phyloP scores from a whole-genome alignment of 805 yeast genomes.

The Candida dajiaensis region DNA sequence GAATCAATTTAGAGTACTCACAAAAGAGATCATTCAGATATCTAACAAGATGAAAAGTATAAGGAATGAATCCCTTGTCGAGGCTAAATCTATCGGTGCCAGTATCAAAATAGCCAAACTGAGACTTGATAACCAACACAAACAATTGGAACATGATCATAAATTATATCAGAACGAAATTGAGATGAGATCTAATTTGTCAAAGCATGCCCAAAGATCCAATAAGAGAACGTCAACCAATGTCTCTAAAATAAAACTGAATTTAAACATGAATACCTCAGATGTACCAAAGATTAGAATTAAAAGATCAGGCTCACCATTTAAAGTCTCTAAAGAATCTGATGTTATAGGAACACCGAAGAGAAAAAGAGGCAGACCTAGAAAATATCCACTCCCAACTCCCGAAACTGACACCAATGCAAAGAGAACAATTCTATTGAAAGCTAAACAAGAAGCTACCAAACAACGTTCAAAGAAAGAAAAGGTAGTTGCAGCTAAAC shows the following conservation, averaged over 20 bases:
- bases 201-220: constrained; percentile 13
- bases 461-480: not conserved
- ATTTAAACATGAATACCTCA: constrained; percentile 4
- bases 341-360: not conserved
- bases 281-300: constrained; percentile 1
- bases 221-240: constrained; percentile 14
- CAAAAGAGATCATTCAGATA: constrained; percentile 1
- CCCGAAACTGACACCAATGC: not conserved
- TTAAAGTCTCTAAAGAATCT: not conserved
- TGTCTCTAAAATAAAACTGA: constrained; percentile 11
- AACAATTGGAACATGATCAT: constrained; percentile 23
- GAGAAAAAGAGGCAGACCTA: not conserved
- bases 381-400: not conserved
- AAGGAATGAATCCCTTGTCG: constrained; percentile 26
- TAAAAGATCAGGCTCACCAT: not conserved
- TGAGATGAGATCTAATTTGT: constrained; percentile 12
- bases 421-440: not conserved
- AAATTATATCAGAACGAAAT: constrained; percentile 20
- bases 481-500: not conserved
- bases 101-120: constrained; percentile 20
- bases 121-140: constrained; percentile 17
- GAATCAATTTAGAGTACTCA: constrained; percentile 6
- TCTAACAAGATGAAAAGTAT: constrained; percentile 17
- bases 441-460: not conserved
- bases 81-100: constrained; percentile 22